phyloP scores from a whole-genome alignment of 257 asterid species.

The Orobanche coerulescens region DNA sequence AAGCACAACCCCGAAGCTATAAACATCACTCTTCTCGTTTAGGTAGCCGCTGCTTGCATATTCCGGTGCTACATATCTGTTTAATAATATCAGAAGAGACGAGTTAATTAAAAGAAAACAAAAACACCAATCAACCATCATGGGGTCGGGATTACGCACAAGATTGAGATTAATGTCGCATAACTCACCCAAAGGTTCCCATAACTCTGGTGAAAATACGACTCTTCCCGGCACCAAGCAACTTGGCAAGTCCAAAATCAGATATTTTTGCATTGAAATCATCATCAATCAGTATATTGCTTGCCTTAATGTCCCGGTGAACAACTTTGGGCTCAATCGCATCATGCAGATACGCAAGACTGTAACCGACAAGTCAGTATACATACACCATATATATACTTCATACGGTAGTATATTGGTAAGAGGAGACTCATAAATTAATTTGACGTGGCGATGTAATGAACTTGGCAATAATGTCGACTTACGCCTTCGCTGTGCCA shows the following conservation, averaged over 20 bases:
- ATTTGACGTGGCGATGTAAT: no score
- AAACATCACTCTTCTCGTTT: slow-evolving; percentile 78
- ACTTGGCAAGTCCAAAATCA: slow-evolving; percentile 88
- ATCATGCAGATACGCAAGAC: slow-evolving; percentile 79
- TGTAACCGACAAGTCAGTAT: slow-evolving; percentile 26
- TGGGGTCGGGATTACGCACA: no score
- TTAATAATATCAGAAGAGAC: not conserved
- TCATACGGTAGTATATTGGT: no score
- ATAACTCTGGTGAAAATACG: slow-evolving; percentile 82
- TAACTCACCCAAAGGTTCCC: slow-evolving; percentile 89
- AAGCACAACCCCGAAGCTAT: slow-evolving; percentile 68
- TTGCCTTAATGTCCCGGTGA: slow-evolving; percentile 75
- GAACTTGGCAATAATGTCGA: no score
- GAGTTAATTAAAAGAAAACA: not conserved
- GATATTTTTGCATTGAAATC: slow-evolving; percentile 80
- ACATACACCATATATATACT: no score
- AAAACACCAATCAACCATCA: not conserved
- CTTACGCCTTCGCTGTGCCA: slow-evolving; percentile 47
- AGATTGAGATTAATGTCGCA: not conserved
- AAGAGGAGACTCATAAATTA: no score
- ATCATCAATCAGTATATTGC: slow-evolving; percentile 73
- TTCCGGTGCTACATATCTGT: slow-evolving; percentile 82
- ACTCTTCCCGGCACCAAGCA: slow-evolving; percentile 73
- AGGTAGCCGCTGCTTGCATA: slow-evolving; percentile 73
- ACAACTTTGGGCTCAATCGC: slow-evolving; percentile 87